Conservation (phyloP, 179 eudicot genomes). For the Spinacia oleracea region DNA sequence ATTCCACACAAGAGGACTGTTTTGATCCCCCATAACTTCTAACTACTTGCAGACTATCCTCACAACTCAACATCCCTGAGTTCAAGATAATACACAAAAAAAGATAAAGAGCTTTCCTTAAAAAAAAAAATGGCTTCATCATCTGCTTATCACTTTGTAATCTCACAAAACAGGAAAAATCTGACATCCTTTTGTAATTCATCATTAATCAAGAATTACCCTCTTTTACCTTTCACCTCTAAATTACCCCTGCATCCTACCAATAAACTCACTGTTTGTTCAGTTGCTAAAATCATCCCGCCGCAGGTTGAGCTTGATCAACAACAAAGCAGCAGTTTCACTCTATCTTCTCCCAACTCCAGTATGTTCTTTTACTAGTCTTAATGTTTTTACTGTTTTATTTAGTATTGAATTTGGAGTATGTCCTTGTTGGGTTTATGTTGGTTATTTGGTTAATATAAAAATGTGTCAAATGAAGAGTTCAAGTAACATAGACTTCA, state of each 20-base stretch:
- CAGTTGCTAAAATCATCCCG: slow-evolving; percentile 33
- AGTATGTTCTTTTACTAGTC: slow-evolving; percentile 26
- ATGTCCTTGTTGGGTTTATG: too few relatives aligned
- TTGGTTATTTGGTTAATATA: too few relatives aligned
- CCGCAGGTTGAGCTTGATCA: slow-evolving; percentile 30
- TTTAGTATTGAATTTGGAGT: neutral
- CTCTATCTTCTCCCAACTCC: slow-evolving; percentile 21
- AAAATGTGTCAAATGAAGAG: neutral
- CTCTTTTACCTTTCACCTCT: slow-evolving; percentile 25
- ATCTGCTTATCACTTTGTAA: slow-evolving; percentile 21
- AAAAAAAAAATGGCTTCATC: slow-evolving; percentile 28
- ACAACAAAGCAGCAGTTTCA: slow-evolving; percentile 20
- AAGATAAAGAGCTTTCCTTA: too few relatives aligned
- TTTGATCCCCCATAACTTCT: slow-evolving; percentile 10
- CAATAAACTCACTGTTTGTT: slow-evolving; percentile 26
- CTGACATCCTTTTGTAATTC: slow-evolving; percentile 12
- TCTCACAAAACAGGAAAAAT: slow-evolving; percentile 20
- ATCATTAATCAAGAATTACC: slow-evolving; percentile 15
- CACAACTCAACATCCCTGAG: neutral
- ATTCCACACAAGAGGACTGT: slow-evolving; percentile 4
- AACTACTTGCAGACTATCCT: neutral
- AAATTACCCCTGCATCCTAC: slow-evolving; percentile 8
- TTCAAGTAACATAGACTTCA: too few relatives aligned
- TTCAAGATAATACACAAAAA: neutral
- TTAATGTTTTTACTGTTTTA: neutral